Percentiles rank a stretch among this genome's conserved stretches.
phyloP scores from a whole-genome alignment of 306 rosid species.

The Cucurbita pepo region DNA sequence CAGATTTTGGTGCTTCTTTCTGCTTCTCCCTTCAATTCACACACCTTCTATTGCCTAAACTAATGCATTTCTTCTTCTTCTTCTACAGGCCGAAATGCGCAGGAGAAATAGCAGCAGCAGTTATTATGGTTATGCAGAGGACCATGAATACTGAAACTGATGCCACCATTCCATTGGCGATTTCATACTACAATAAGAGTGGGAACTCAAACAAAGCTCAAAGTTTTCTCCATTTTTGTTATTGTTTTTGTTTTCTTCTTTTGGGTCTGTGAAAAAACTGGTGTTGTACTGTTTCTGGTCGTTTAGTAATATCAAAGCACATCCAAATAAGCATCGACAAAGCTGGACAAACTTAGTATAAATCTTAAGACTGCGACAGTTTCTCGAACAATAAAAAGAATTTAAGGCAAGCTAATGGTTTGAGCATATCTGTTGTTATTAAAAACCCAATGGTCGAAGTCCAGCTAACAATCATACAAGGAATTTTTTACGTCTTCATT shows the following conservation, averaged over 20 bases:
- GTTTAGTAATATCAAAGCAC: not conserved
- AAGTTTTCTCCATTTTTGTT: not conserved
- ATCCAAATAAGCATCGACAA: not conserved
- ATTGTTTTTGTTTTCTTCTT: not conserved
- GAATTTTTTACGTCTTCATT: not conserved
- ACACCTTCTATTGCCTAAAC: not conserved
- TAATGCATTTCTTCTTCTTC: not conserved
- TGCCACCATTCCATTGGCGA: not conserved
- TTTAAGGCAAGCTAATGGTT: not conserved
- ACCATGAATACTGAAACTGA: constrained; percentile 6
- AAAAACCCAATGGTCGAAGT: not conserved
- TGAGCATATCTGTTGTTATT: not conserved
- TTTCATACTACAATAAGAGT: not conserved
- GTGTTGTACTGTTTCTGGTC: not conserved
- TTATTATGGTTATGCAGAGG: constrained; percentile 17
- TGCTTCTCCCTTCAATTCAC: not conserved
- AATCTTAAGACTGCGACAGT: not conserved
- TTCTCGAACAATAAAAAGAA: not conserved
- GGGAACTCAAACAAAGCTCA: not conserved
- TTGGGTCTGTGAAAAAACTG: not conserved
- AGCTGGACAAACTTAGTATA: too few relatives aligned
- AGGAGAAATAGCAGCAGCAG: constrained; percentile 19
- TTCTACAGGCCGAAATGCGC: constrained; percentile 46
- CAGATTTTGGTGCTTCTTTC: not conserved
- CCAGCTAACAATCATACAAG: not conserved